A percentile compares a stretch with the other conserved stretches of the same genome.
Evolutionary conservation across 2,329 filamentous ascomycete species (phyloP).

Genomic region (Thyridium curvatum): DNA sequence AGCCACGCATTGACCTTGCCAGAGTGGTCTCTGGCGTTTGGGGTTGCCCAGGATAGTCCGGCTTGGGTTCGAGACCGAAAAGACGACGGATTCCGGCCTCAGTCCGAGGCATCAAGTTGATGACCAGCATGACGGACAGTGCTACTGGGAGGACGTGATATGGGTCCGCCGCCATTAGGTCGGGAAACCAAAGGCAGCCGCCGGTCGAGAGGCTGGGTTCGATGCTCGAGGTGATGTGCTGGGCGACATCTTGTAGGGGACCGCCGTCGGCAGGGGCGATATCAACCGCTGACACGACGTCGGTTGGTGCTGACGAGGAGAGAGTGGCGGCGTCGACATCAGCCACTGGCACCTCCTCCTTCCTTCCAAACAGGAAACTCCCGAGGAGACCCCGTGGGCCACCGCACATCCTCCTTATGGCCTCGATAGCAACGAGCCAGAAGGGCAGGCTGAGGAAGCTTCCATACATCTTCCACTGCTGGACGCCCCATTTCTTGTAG

Average conservation of each 20-base stretch:
- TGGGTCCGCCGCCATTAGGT: slow-evolving; percentile 46
- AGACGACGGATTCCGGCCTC: slow-evolving; percentile 13
- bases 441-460: slow-evolving; percentile 35
- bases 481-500: slow-evolving; percentile 29
- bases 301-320: slow-evolving; percentile 4
- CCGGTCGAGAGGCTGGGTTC: slow-evolving; percentile 35
- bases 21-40: background rate
- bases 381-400: slow-evolving; percentile 29
- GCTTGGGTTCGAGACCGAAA: slow-evolving; percentile 11
- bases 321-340: background rate
- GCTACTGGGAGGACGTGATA: slow-evolving; percentile 38
- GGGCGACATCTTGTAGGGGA: background rate
- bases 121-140: slow-evolving; percentile 26
- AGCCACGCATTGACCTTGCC: background rate
- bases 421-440: slow-evolving; percentile 45
- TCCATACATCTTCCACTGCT: slow-evolving; percentile 38
- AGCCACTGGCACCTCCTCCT: slow-evolving; percentile 1
- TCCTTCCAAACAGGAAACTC: slow-evolving; percentile 16
- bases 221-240: background rate
- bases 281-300: slow-evolving; percentile 11
- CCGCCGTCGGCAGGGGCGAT: background rate
- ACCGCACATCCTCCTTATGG: slow-evolving; percentile 39
- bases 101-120: slow-evolving; percentile 24
- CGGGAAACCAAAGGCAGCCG: slow-evolving; percentile 49
- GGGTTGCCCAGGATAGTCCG: background rate